Percentiles rank a stretch among this genome's conserved stretches.
Conservation (phyloP, 129 eudicot species). For the Flaveria sonorensis region DNA sequence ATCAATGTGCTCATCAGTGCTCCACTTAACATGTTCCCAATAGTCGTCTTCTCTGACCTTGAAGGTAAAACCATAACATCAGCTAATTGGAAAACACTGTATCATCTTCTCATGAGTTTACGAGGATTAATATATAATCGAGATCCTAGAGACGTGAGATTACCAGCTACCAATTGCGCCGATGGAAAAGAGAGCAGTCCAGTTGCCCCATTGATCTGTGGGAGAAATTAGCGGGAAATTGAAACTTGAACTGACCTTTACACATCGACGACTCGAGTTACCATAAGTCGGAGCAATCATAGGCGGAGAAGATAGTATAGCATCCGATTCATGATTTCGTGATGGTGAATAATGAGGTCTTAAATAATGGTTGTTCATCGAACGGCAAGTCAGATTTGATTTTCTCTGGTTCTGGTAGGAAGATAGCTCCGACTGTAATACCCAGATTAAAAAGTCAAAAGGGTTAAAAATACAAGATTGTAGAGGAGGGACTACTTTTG, state of each 20-base stretch:
- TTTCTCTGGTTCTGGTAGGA: constrained; percentile 15
- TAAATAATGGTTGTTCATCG: not conserved
- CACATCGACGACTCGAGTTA: constrained; percentile 32
- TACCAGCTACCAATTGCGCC: constrained; percentile 93
- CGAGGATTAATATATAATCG: not conserved
- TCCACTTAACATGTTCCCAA: constrained; percentile 81
- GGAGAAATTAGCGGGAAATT: constrained; percentile 74
- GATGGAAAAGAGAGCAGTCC: constrained; percentile 84
- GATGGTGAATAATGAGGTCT: constrained; percentile 1
- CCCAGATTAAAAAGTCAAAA: too few species aligned
- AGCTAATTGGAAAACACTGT: not conserved
- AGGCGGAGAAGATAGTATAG: constrained; percentile 14
- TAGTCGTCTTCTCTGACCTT: constrained; percentile 87
- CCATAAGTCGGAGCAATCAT: constrained; percentile 5
- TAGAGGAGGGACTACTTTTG: too few species aligned
- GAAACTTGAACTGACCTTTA: constrained; percentile 40
- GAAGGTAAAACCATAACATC: not conserved
- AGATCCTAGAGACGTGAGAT: not conserved
- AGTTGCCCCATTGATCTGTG: constrained; percentile 84
- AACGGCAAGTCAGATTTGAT: not conserved
- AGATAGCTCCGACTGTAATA: constrained; percentile 9
- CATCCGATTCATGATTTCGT: not conserved
- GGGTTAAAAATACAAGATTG: too few species aligned
- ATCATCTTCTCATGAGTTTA: not conserved
- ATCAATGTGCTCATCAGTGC: constrained; percentile 72